phyloP scores from a whole-genome alignment of 2,329 filamentous ascomycete genomes.

The Xylariales sp. region DNA sequence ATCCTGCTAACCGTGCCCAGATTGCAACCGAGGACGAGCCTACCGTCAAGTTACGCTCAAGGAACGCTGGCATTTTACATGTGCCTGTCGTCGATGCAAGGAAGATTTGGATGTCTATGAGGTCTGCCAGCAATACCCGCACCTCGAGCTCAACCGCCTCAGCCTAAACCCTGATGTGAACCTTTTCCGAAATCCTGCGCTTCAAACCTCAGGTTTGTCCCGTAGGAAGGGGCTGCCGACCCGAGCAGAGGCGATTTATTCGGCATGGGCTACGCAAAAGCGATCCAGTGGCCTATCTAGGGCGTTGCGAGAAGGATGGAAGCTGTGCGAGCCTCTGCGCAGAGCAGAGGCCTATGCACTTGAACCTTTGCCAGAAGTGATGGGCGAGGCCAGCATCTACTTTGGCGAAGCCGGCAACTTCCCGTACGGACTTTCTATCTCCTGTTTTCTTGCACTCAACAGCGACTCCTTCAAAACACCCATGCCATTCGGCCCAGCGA shows the following conservation, averaged over 20 bases:
- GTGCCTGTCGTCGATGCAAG: slow-evolving; percentile 44
- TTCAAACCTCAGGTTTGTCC: no score
- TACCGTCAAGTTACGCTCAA: slow-evolving; percentile 37
- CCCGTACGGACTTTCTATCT: slow-evolving; percentile 38
- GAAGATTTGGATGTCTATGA: slow-evolving; percentile 51
- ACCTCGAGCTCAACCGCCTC: slow-evolving; percentile 37
- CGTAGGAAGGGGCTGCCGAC: slow-evolving; percentile 11
- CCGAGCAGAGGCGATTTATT: slow-evolving; percentile 25
- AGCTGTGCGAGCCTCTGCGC: slow-evolving; percentile 31
- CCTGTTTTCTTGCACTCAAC: slow-evolving; percentile 42
- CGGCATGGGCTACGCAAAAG: slow-evolving; percentile 18
- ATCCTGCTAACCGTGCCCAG: slow-evolving; percentile 24
- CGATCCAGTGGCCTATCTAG: no score
- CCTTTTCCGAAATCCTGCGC: slow-evolving; percentile 24
- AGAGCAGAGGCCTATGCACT: slow-evolving; percentile 39
- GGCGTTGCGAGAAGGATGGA: slow-evolving; percentile 31
- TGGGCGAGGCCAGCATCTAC: slow-evolving; percentile 41
- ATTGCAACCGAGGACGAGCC: slow-evolving; percentile 40
- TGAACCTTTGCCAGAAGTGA: slow-evolving; percentile 41
- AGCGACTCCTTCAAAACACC: slow-evolving; percentile 46
- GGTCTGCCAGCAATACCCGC: slow-evolving; percentile 37
- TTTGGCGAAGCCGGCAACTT: slow-evolving; percentile 38
- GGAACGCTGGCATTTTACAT: slow-evolving; percentile 47
- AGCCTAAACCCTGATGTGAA: slow-evolving; percentile 39
- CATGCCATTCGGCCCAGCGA: slow-evolving; percentile 44